A percentile compares a stretch with the other conserved stretches of the same genome.
Conservation (phyloP, 768 basidiomycete genomes). For the Mycena rebaudengoi region DNA sequence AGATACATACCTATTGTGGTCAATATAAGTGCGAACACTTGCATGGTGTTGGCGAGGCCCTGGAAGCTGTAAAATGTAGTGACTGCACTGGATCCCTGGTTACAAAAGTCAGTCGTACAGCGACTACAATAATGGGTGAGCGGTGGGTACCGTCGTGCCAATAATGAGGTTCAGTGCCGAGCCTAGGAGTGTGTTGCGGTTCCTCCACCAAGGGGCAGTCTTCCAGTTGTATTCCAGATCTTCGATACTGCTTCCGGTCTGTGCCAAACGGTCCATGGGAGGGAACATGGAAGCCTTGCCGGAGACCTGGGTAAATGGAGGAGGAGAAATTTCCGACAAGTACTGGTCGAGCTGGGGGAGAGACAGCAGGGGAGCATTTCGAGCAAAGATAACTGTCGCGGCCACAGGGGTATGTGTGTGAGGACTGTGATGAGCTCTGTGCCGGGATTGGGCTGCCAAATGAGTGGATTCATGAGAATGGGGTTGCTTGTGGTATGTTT, state of each 20-base stretch:
- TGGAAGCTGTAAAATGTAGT: conserved; percentile 76
- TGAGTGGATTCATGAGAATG: background rate
- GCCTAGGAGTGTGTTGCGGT: conserved; percentile 61
- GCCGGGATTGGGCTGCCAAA: background rate
- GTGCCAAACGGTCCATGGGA: conserved; percentile 65
- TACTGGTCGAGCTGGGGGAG: conserved; percentile 70
- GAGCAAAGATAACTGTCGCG: conserved; percentile 63
- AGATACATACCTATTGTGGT: conserved; percentile 64
- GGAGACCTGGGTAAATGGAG: conserved; percentile 47
- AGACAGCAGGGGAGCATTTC: conserved; percentile 64
- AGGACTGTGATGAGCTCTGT: background rate
- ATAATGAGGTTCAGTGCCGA: conserved; percentile 55
- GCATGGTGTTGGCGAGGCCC: conserved; percentile 72
- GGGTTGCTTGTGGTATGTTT: conserved; percentile 14
- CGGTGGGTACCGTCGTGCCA: conserved; percentile 59
- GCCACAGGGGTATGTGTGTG: conserved; percentile 57
- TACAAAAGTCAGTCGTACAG: background rate
- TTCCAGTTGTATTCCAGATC: conserved; percentile 67
- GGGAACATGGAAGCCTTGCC: conserved; percentile 57
- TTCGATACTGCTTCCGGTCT: conserved; percentile 57
- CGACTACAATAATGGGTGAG: background rate
- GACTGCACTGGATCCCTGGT: conserved; percentile 73
- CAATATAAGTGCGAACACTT: conserved; percentile 76
- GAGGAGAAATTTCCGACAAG: conserved; percentile 56
- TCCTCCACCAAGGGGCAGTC: conserved; percentile 60